Evolutionary conservation across 179 eudicot genomes (phyloP).

Genomic region (Vitellaria paradoxa): DNA sequence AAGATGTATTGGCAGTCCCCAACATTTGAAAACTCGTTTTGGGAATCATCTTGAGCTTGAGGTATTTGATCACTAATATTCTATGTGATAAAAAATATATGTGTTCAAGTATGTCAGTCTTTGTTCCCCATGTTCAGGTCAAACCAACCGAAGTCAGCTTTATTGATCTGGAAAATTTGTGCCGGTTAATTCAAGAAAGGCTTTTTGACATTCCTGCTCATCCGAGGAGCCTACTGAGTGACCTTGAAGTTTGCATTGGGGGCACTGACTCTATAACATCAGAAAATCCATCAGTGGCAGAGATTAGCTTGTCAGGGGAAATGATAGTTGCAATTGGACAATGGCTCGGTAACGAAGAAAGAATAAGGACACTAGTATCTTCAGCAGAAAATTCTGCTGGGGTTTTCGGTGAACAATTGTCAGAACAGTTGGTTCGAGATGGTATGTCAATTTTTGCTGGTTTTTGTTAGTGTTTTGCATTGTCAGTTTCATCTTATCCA

Average conservation of each 20-base stretch:
- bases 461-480: background rate
- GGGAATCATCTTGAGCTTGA: constrained; percentile 99
- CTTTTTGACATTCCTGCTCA: constrained; percentile 64
- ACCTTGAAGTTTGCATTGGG: constrained; percentile 80
- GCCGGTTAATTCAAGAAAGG: constrained; percentile 67
- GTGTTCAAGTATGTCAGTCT: background rate
- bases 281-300: constrained; percentile 60
- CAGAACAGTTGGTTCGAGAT: constrained; percentile 86
- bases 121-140: constrained; percentile 44
- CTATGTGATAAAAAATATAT: background rate
- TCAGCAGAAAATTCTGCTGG: constrained; percentile 38
- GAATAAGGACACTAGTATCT: constrained; percentile 45
- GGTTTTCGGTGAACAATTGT: constrained; percentile 59
- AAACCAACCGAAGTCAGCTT: constrained; percentile 83
- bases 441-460: constrained; percentile 44
- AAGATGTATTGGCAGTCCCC: constrained; percentile 95
- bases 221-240: constrained; percentile 68
- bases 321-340: constrained; percentile 62
- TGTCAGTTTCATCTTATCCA: background rate
- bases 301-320: constrained; percentile 76
- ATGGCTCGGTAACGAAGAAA: constrained; percentile 89
- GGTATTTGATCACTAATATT: constrained; percentile 30
- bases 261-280: constrained; percentile 42
- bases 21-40: constrained; percentile 91
- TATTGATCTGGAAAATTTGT: constrained; percentile 60